Evolutionary conservation across 352 stramenopile genomes (phyloP), one percentile per base, ranked within the genome.

Genomic region (Globisporangium polare): DNA sequence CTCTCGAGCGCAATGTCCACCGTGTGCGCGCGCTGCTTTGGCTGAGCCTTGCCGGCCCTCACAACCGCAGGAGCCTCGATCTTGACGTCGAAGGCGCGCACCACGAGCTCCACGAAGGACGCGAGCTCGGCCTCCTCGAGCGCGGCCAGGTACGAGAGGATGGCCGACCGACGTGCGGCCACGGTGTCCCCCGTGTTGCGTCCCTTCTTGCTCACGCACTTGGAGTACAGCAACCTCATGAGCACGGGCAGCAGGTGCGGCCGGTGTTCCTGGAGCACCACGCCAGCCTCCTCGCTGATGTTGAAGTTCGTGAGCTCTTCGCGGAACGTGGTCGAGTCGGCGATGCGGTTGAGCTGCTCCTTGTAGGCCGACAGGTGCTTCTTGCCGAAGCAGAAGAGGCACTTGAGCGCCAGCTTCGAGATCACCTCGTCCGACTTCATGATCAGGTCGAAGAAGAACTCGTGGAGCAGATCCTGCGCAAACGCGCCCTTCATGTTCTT

Each of bases 301-400:
- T 90, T 89, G 66, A 97, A 97, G 17, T 75, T 94, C 13, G 94
- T 90, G 20, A 98, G 73, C 68, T 96, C 88, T 62, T 98, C 89
- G 20, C 92, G 83, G 69, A 98, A 96, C 42, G 78, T 90, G 6
- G 72, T 57, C 8, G 88, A 79, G 53, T 97, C 82, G 0, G 78
- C 79, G 33, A 98, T 80, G 37, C 86, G 83, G 43, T 92, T 82
- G 17, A 97, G 69, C 65, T 92, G 83, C 8, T 75, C 76, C 71
- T 94, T 96, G 79, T 97, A 97, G 0, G 89, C 77, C 15, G 85
- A 60, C 13, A 97, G 53, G 58, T 90, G 85, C 57, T 91, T 89
- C 58, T 76, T 89, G 31, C 87, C 88, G 62, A 92, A 97, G 18
- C 80, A 77, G 41, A 89, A 94, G 22, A 97, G 64, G 62, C 89